phyloP scores from a whole-genome alignment of 192 early-diverging fungal species.

The Backusella mclennaniae region DNA sequence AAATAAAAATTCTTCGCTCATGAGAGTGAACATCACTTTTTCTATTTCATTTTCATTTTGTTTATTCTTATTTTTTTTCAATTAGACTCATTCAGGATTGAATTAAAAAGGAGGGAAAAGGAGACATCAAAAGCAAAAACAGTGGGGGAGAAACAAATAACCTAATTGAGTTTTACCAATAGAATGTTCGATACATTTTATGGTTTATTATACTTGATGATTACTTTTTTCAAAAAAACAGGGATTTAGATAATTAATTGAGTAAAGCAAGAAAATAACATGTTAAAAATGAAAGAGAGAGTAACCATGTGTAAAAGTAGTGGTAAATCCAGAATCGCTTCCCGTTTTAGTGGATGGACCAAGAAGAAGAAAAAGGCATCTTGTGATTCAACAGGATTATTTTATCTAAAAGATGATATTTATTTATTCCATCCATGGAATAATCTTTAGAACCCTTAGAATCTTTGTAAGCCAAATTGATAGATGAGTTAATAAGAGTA shows the following conservation, averaged over 20 bases:
- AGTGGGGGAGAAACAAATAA: background rate
- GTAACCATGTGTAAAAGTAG: background rate
- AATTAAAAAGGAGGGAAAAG: background rate
- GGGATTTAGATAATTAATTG: background rate
- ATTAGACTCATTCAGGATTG: background rate
- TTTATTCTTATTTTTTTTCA: background rate
- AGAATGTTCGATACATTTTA: slow-evolving; percentile 1
- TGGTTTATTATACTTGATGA: background rate
- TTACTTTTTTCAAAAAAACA: background rate
- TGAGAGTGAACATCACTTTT: background rate
- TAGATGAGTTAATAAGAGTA: background rate
- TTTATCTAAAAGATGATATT: background rate
- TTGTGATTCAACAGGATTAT: background rate
- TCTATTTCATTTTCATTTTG: background rate
- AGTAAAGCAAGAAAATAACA: background rate
- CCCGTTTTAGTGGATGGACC: background rate
- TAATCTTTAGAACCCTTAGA: background rate
- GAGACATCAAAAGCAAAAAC: background rate
- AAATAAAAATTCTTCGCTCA: background rate
- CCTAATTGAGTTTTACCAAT: background rate
- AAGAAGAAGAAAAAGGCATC: background rate
- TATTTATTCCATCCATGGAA: background rate
- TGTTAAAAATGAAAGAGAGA: background rate
- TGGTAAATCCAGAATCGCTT: background rate
- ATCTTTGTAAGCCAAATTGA: background rate